Evolutionary conservation across 2,329 filamentous ascomycete species (phyloP), one percentile per base, ranked within the genome.

Genomic region (Paecilomyces niveus): DNA sequence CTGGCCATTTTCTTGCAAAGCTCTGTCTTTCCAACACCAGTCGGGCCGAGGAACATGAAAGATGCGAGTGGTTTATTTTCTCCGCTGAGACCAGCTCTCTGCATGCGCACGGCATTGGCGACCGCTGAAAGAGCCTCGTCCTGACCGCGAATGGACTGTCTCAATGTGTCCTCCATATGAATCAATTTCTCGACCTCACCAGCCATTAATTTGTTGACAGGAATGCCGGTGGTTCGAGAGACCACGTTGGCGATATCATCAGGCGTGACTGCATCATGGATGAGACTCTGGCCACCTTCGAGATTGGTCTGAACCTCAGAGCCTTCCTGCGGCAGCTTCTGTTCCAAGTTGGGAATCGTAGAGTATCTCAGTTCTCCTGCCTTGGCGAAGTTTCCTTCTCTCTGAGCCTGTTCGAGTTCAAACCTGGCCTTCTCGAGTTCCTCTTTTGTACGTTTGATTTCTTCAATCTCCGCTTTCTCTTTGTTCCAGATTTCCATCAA

Each of bases 1-100:
- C 83, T 84, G 1, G 94, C 94, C 66, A 99, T 87, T 72, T 95
- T 93, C 81, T 97, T 97, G 81, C 92, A 96, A 1, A 97, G 85
- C 71, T 97, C 92, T 2, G 94, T 99, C 79, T 97, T 99, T 58
- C 94, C 94, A 18, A 97, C 93, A 70, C 94, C 94, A 0, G 94
- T 97, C 4, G 94, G 94, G 0, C 94, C 94, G 3, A 97, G 83
- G 83, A 97, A 97, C 88, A 97, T 97, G 79, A 97, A 97, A 0
- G 89, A 95, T 0, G 93, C 94, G 5, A 96, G 81, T 0, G 94
- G 94, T 0, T 92, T 83, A 72, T 97, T 96, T 68, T 97, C 91
- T 33, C 92, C 92, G 60, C 89, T 95, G 8, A 97, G 80, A 0
- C 94, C 94, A 8, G 94, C 94, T 63, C 94, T 85, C 74, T 97